A percentile compares a stretch with the other conserved stretches of the same genome.
phyloP scores from a whole-genome alignment of 495 filamentous ascomycete genomes.

The Xylaria flabelliformis region DNA sequence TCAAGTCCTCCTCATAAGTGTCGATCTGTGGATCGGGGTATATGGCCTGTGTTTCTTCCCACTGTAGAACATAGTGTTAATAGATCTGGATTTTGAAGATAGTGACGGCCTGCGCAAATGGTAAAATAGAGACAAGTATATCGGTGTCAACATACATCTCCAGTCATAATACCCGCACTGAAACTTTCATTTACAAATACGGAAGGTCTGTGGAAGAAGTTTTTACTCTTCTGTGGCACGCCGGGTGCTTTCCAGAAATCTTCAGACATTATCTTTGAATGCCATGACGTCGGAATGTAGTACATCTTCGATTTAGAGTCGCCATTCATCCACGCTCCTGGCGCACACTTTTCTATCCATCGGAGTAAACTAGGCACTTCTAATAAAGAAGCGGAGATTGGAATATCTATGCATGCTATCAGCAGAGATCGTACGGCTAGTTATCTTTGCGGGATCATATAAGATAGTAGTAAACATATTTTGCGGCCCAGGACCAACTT shows the following conservation, averaged over 20 bases:
- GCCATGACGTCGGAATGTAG: slow-evolving; percentile 12
- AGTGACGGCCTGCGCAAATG: not conserved
- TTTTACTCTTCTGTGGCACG: not conserved
- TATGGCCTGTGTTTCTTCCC: not conserved
- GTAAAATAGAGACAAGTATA: not conserved
- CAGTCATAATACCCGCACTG: not conserved
- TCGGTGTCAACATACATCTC: not conserved
- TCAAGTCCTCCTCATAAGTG: not conserved
- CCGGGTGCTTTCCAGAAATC: not conserved
- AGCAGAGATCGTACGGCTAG: not conserved
- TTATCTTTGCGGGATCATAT: not conserved
- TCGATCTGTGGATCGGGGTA: not conserved
- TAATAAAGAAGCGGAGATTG: not conserved
- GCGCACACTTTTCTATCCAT: not conserved
- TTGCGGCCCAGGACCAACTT: not conserved
- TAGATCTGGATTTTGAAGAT: not conserved
- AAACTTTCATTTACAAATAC: not conserved
- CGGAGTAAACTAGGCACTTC: not conserved
- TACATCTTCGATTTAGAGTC: not conserved
- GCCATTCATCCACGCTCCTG: not conserved
- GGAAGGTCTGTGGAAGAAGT: slow-evolving; percentile 14
- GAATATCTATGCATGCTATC: not conserved
- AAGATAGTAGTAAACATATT: not conserved
- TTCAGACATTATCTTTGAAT: slow-evolving; percentile 14
- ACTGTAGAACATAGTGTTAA: not conserved